These are phyloP conservation scores for Aspergillus sp. DNA, from an alignment of 2,329 filamentous ascomycete species.

Conservation along the genomic window DNA sequence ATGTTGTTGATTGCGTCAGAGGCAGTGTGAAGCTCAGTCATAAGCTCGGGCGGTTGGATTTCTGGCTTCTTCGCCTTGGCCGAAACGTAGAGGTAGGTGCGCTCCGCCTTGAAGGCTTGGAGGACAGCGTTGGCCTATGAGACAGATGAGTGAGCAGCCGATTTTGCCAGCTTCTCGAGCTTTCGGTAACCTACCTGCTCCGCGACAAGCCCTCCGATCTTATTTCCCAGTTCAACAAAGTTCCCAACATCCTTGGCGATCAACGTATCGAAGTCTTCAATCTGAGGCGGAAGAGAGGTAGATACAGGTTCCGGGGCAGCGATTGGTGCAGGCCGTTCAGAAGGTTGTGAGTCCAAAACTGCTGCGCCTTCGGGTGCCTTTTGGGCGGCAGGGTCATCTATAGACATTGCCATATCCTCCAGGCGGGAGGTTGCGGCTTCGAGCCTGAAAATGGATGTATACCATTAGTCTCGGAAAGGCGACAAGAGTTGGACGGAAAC, in stretches of 20 bases:
- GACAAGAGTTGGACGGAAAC: not conserved
- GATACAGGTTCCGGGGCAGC: conserved; percentile 50
- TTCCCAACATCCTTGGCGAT: conserved; percentile 71
- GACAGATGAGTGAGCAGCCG: conserved; percentile 19
- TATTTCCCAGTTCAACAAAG: conserved; percentile 75
- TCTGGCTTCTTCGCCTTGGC: conserved; percentile 93
- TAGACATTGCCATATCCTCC: conserved; percentile 89
- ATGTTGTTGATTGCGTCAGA: conserved; percentile 77
- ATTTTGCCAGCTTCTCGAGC: not conserved
- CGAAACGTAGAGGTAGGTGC: conserved; percentile 82
- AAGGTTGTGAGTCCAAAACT: conserved; percentile 22
- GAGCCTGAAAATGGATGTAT: conserved; percentile 66
- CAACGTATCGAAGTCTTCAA: conserved; percentile 84
- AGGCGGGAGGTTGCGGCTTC: conserved; percentile 95
- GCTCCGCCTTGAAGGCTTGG: conserved; percentile 76
- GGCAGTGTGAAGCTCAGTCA: conserved; percentile 83
- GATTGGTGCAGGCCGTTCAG: conserved; percentile 30
- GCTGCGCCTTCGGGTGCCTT: conserved; percentile 31
- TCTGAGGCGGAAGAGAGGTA: conserved; percentile 68
- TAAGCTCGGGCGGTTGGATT: conserved; percentile 67
- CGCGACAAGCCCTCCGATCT: conserved; percentile 73
- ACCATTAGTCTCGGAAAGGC: conserved; percentile 29
- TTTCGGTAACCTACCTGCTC: conserved; percentile 64
- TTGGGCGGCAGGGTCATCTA: conserved; percentile 49
- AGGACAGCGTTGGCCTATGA: conserved; percentile 55